Evolutionary conservation across 1,139 yeast species (phyloP).

Genomic region (Sugiyamaella xylanicola): DNA sequence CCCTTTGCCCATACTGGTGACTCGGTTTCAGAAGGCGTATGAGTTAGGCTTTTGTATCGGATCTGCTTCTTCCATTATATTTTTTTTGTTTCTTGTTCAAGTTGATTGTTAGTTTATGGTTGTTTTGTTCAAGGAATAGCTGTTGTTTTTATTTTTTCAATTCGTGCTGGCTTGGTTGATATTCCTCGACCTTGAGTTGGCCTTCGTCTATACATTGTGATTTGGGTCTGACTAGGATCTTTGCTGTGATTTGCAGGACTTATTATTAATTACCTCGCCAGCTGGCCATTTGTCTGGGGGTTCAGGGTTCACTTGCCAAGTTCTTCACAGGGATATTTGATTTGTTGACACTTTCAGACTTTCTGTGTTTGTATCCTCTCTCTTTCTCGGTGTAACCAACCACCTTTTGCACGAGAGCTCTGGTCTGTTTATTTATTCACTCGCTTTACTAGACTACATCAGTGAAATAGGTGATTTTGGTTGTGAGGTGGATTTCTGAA

Average conservation of each 20-base stretch:
- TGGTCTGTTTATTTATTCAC: constrained; percentile 1
- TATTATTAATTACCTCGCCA: not conserved
- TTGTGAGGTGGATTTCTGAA: too few species aligned
- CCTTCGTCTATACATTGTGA: not conserved
- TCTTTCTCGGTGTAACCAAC: too few species aligned
- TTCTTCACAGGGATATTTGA: too few species aligned
- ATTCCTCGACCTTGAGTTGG: not conserved
- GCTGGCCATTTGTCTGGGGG: too few species aligned
- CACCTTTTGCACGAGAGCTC: too few species aligned
- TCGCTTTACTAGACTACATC: not conserved
- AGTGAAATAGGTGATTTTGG: not conserved
- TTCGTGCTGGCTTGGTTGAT: too few species aligned
- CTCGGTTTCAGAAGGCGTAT: not conserved
- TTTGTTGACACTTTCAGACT: too few species aligned
- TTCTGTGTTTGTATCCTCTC: too few species aligned
- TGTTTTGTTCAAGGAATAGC: not conserved
- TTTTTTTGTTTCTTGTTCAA: not conserved
- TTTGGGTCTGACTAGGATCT: not conserved
- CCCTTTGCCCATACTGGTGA: not conserved
- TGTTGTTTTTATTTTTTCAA: not conserved
- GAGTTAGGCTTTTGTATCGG: not conserved
- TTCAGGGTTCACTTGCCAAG: too few species aligned
- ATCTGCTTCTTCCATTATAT: not conserved
- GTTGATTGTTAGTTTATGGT: not conserved
- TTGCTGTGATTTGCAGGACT: not conserved